Conservation (phyloP, 192 early-diverging fungal species). For the Coemansia pectinata region DNA sequence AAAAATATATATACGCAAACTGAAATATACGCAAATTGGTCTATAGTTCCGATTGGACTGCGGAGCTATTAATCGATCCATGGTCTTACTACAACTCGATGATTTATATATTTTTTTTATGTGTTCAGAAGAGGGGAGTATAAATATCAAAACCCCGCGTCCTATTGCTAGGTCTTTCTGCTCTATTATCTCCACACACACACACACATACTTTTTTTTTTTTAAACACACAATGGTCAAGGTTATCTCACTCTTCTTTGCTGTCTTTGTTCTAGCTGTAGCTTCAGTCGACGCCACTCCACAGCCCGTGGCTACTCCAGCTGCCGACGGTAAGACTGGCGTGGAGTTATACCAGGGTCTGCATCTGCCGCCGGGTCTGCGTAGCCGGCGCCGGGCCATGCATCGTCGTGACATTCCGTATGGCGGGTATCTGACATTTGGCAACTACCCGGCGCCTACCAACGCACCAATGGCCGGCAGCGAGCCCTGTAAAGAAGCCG, state of each 20-base stretch:
- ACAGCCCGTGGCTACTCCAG: background rate
- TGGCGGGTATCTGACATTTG: constrained; percentile 11
- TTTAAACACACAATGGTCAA: background rate
- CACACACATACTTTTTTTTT: background rate
- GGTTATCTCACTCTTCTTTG: background rate
- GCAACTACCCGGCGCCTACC: background rate
- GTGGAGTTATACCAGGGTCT: constrained; percentile 22
- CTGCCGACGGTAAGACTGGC: background rate
- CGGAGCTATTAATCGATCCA: background rate
- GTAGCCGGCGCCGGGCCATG: background rate
- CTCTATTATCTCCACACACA: background rate
- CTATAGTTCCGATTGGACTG: background rate
- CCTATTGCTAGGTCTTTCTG: background rate
- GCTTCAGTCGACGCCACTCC: background rate
- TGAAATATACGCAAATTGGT: background rate
- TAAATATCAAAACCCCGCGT: background rate
- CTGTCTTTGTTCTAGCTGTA: background rate
- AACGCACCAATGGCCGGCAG: constrained; percentile 1
- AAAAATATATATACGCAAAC: background rate
- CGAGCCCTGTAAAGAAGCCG: background rate
- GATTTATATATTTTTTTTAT: background rate
- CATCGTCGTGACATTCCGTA: constrained; percentile 27
- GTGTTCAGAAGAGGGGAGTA: background rate
- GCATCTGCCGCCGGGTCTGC: constrained; percentile 27
- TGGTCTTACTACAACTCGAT: background rate